These are phyloP conservation scores for Hypsizygus ulmarius DNA, from an alignment of 1,284 basidiomycete genomes.

Conservation along the genomic window DNA sequence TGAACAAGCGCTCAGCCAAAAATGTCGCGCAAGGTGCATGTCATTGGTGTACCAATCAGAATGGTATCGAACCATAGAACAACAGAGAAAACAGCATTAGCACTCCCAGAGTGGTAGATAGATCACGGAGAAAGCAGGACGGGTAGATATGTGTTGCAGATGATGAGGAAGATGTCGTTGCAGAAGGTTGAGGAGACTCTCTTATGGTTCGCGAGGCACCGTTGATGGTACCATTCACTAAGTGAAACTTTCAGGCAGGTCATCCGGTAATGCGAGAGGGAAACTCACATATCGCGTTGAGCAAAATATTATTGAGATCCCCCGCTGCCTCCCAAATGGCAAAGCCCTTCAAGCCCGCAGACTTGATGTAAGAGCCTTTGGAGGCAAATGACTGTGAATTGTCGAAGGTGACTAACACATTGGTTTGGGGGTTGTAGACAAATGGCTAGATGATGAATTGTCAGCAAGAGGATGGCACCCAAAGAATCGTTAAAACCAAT, in stretches of 20 bases:
- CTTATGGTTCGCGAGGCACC: not conserved
- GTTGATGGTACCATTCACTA: conserved; percentile 14
- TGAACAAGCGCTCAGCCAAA: too few species aligned
- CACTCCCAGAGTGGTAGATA: too few species aligned
- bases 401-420: conserved; percentile 63
- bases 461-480: conserved; percentile 1
- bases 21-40: too few species aligned
- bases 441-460: conserved; percentile 46
- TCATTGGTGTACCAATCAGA: too few species aligned
- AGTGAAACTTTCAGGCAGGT: not conserved
- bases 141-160: conserved; percentile 1
- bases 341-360: conserved; percentile 54
- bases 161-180: conserved; percentile 6
- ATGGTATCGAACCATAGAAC: too few species aligned
- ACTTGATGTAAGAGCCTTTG: conserved; percentile 60
- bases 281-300: conserved; percentile 47
- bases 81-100: too few species aligned
- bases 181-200: not conserved
- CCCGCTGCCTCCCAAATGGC: conserved; percentile 65
- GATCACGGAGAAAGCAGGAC: too few species aligned
- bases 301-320: conserved; percentile 54
- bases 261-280: not conserved
- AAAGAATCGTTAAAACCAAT: conserved; percentile 8
- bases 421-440: conserved; percentile 52
- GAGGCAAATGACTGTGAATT: conserved; percentile 53